Evolutionary conservation across 371 early-diverging fungal genomes (phyloP).

Genomic region (Lichtheimia ramosa): DNA sequence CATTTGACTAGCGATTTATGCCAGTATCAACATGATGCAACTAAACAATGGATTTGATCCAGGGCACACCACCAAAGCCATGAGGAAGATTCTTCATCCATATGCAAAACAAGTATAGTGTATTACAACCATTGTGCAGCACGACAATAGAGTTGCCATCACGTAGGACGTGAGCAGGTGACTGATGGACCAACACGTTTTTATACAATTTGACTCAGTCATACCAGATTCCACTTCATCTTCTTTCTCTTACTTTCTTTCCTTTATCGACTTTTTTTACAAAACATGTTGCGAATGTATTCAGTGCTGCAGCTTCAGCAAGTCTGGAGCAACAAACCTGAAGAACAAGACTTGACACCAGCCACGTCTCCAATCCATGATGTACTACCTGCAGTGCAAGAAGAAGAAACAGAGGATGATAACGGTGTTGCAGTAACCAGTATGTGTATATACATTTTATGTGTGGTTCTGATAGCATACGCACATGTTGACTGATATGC

Average conservation of each 20-base stretch:
- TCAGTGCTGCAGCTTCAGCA: slow-evolving; percentile 15
- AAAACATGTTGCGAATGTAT: slow-evolving; percentile 14
- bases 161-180: not conserved
- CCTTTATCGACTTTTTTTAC: not conserved
- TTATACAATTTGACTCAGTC: not conserved
- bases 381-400: slow-evolving; percentile 4
- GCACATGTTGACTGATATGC: not conserved
- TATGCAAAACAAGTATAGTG: too few species aligned
- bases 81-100: too few species aligned
- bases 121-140: too few species aligned
- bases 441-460: not conserved
- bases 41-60: too few species aligned
- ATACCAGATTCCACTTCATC: slow-evolving; percentile 17
- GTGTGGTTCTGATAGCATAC: not conserved
- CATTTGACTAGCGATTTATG: too few species aligned
- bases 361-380: not conserved
- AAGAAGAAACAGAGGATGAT: not conserved
- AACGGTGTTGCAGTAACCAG: not conserved
- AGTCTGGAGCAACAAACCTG: slow-evolving; percentile 12
- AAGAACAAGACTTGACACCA: not conserved
- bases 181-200: not conserved
- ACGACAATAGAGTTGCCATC: too few species aligned
- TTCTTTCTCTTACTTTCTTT: slow-evolving; percentile 19
- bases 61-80: too few species aligned
- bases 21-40: too few species aligned